Evolutionary conservation across 2,329 filamentous ascomycete species (phyloP).

Genomic region (Cladophialophora psammophila): DNA sequence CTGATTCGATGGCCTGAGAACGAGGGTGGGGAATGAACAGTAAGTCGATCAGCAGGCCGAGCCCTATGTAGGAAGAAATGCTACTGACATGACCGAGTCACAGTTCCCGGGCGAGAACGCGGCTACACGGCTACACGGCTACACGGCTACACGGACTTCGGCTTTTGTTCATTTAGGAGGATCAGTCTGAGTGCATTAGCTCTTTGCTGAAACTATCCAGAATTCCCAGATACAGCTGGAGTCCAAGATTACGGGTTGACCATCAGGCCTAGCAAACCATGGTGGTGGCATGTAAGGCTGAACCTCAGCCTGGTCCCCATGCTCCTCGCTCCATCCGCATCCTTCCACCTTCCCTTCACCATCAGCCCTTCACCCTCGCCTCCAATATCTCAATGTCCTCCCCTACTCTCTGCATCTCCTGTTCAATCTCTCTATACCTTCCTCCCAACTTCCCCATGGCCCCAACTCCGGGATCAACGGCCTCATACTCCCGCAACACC

Average conservation of each 20-base stretch:
- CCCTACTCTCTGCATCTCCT: conserved; percentile 49
- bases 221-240: no score
- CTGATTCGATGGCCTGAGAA: background rate
- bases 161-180: no score
- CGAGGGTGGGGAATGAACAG: background rate
- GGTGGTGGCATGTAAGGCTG: background rate
- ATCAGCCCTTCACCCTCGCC: background rate
- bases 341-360: background rate
- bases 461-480: conserved; percentile 35
- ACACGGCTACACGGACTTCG: no score
- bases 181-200: no score
- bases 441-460: conserved; percentile 49
- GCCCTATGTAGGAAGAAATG: background rate
- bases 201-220: no score
- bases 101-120: no score
- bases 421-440: conserved; percentile 48
- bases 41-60: background rate
- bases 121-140: no score
- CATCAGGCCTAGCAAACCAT: no score
- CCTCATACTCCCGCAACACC: conserved; percentile 48
- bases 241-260: no score
- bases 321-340: background rate
- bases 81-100: background rate
- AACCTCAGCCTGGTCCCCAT: background rate
- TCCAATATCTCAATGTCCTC: conserved; percentile 46